Conservation (phyloP, 768 basidiomycete species). For the Pholiota conissans region DNA sequence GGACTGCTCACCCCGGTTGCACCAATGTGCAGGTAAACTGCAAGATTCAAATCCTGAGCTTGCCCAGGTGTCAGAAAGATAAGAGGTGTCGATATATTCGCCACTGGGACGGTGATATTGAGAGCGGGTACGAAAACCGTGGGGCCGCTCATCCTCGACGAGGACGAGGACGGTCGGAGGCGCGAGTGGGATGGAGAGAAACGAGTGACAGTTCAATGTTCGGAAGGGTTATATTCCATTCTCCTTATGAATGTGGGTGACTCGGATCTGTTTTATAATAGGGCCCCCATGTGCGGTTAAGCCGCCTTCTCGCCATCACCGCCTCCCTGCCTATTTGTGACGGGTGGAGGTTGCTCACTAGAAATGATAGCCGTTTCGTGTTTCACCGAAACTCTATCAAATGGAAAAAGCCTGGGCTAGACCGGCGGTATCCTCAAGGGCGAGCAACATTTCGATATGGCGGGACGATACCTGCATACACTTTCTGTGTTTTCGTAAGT, state of each 20-base stretch:
- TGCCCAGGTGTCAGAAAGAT: constrained; percentile 1
- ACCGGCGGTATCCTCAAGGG: too few relatives aligned
- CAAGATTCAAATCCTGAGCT: constrained; percentile 2
- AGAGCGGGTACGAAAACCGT: not conserved
- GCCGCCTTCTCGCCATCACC: too few relatives aligned
- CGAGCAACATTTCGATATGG: too few relatives aligned
- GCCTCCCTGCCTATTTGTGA: too few relatives aligned
- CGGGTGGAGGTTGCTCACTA: too few relatives aligned
- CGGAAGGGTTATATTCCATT: not conserved
- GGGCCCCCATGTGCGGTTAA: too few relatives aligned
- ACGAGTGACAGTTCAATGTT: not conserved
- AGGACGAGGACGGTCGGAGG: not conserved
- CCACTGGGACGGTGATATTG: not conserved
- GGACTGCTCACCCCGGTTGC: constrained; percentile 5
- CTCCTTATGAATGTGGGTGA: not conserved
- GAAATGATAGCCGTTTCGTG: too few relatives aligned
- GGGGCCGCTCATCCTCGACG: not conserved
- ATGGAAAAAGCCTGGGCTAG: too few relatives aligned
- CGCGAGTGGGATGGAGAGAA: not conserved
- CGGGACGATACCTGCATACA: too few relatives aligned
- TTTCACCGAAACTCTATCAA: too few relatives aligned
- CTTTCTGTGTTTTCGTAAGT: too few relatives aligned
- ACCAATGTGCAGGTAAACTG: constrained; percentile 8
- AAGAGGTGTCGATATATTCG: constrained; percentile 3
- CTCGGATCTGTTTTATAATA: not conserved